A percentile compares a stretch with the other conserved stretches of the same genome.
Evolutionary conservation across 179 eudicot genomes (phyloP).

Genomic region (Vitellaria paradoxa): DNA sequence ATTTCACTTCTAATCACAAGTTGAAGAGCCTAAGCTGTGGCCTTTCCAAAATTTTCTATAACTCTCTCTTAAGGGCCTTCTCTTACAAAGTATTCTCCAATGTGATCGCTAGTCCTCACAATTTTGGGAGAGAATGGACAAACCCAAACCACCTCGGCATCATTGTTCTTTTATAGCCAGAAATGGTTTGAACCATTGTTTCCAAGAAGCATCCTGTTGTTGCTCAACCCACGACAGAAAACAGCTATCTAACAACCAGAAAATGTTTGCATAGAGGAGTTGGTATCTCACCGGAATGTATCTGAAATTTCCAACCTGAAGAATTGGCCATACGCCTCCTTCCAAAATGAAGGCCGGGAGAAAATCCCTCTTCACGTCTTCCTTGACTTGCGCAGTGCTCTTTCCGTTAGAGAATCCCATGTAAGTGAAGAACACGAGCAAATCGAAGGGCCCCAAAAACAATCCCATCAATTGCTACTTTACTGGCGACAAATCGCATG

Average conservation of each 20-base stretch:
- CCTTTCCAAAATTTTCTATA: not conserved
- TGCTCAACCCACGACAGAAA: slow-evolving; percentile 97
- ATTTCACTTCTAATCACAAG: not conserved
- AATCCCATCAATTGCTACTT: slow-evolving; percentile 83
- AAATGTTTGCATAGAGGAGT: slow-evolving; percentile 92
- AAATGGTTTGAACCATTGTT: slow-evolving; percentile 63
- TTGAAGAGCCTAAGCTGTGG: not conserved
- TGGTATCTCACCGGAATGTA: slow-evolving; percentile 85
- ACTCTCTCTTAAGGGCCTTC: not conserved
- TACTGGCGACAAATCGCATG: slow-evolving; percentile 68
- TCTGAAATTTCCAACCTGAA: slow-evolving; percentile 90
- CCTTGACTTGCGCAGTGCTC: slow-evolving; percentile 69
- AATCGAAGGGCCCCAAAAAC: slow-evolving; percentile 93
- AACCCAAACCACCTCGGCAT: slow-evolving; percentile 34
- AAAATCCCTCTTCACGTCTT: slow-evolving; percentile 90
- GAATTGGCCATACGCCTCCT: slow-evolving; percentile 89
- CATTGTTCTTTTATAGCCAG: slow-evolving; percentile 38
- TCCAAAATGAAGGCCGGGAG: slow-evolving; percentile 77
- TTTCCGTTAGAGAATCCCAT: slow-evolving; percentile 91
- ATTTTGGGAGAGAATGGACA: not conserved
- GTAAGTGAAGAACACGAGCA: slow-evolving; percentile 87
- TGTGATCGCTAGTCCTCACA: not conserved
- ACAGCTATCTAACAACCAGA: slow-evolving; percentile 94
- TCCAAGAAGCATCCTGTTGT: slow-evolving; percentile 93
- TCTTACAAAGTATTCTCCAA: not conserved